phyloP scores from a whole-genome alignment of 2,329 filamentous ascomycete genomes.

The Botrytis byssoidea region DNA sequence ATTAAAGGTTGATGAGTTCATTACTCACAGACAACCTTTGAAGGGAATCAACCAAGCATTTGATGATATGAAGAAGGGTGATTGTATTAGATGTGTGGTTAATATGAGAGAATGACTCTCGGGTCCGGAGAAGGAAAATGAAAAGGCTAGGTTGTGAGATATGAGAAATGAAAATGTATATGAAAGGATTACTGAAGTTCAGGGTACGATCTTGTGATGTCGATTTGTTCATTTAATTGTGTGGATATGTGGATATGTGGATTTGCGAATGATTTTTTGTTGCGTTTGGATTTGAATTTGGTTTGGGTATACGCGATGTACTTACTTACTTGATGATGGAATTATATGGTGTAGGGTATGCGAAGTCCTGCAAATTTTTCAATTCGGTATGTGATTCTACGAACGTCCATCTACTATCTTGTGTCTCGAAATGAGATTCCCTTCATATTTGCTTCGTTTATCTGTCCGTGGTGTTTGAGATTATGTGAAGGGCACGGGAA shows the following conservation, averaged over 20 bases:
- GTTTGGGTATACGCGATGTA: neutral
- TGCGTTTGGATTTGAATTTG: neutral
- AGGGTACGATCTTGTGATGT: neutral
- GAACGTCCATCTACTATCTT: neutral
- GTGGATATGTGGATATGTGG: neutral
- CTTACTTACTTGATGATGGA: neutral
- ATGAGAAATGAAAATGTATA: neutral
- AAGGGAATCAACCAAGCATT: conserved; percentile 86
- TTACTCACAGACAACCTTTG: conserved; percentile 88
- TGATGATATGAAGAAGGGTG: conserved; percentile 89
- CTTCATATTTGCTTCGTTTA: no score
- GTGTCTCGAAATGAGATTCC: no score
- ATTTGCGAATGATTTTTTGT: neutral
- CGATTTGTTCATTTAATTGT: neutral
- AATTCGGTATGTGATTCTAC: neutral
- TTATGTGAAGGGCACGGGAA: no score
- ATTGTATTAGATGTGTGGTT: conserved; percentile 95
- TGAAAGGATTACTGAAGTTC: neutral
- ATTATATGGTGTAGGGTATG: neutral
- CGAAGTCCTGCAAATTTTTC: neutral
- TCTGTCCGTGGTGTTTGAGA: no score
- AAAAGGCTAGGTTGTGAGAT: conserved; percentile 2
- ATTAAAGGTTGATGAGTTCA: conserved; percentile 99
- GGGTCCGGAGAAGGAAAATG: neutral
- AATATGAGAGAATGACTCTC: conserved; percentile 48